Base-by-base conservation (phyloP, 192 early-diverging fungal species). In the Gigaspora rosea region DNA sequence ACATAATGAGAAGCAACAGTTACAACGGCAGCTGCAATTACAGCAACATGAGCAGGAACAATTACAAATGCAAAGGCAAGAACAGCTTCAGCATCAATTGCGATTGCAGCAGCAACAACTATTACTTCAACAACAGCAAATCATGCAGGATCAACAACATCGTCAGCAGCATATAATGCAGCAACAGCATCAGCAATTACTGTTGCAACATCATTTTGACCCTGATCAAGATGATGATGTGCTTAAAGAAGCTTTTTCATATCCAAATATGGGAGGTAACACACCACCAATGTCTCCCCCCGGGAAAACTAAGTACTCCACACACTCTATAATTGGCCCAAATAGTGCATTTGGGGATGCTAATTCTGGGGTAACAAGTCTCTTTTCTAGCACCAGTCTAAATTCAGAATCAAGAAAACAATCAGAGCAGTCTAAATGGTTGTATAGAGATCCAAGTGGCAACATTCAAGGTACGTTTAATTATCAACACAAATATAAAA, bases 381-480 rank as follows among this genome's bases (percentile, higher is more conserved):
- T 76, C 8, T 76, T 76, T 76, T 7, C 51, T 50, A 16, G 50
- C 16, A 18, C 41, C 8, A 52, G 22, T 41, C 54, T 72, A 72
- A 74, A 61, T 62, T 18, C 33, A 48, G 72, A 74, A 15, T 13
- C 72, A 18, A 65, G 75, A 52, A 76, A 76, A 54, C 32, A 35
- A 27, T 56, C 79, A 9, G 84, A 84, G 61, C 73, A 80, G 67
- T 80, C 49, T 75, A 83, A 86, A 70, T 97, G 96, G 96, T 88
- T 90, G 68, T 96, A 96, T 78, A 89, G 93, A 41, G 96, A 96
- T 78, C 94, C 95, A 8, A 88, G 87, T 76, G 94, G 94, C 10
- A 90, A 86, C 59, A 86, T 95, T 32, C 96, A 97, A 82, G 97
- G 96, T 27, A 65, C 35, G 20, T 20, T 15, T 33, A 51, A 10